These are phyloP conservation scores for Mycosphaerella arachidis DNA, from an alignment of 2,329 filamentous ascomycete species.

Conservation along the genomic window DNA sequence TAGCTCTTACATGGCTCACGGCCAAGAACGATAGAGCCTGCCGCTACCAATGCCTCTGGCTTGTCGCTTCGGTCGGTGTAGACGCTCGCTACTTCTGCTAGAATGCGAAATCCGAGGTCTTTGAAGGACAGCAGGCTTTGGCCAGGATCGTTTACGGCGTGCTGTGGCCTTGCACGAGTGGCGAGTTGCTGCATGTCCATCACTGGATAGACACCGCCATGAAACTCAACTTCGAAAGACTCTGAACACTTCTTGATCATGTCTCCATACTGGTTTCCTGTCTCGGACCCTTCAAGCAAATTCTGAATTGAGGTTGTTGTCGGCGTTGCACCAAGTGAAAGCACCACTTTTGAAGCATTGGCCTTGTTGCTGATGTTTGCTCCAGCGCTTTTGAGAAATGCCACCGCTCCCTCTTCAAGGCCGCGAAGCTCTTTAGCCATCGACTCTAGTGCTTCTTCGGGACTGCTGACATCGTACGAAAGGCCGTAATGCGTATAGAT, in stretches of 20 bases:
- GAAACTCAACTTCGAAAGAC: slow-evolving; percentile 56
- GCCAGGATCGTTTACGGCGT: slow-evolving; percentile 24
- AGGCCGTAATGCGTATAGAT: slow-evolving; percentile 71
- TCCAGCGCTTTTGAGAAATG: slow-evolving; percentile 27
- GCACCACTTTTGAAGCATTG: slow-evolving; percentile 39
- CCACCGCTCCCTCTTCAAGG: slow-evolving; percentile 45
- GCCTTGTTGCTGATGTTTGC: slow-evolving; percentile 8
- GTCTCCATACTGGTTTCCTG: slow-evolving; percentile 30
- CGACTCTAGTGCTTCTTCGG: slow-evolving; percentile 55
- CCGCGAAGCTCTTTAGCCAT: slow-evolving; percentile 58
- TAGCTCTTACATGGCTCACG: slow-evolving; percentile 70
- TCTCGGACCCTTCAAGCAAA: slow-evolving; percentile 41
- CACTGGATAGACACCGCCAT: slow-evolving; percentile 71
- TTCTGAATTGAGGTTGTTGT: slow-evolving; percentile 66
- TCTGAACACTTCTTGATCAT: slow-evolving; percentile 36
- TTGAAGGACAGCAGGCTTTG: slow-evolving; percentile 40
- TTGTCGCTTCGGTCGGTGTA: slow-evolving; percentile 57
- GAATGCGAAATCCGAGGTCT: slow-evolving; percentile 62
- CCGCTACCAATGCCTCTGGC: slow-evolving; percentile 64
- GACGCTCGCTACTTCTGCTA: slow-evolving; percentile 67
- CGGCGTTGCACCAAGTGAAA: slow-evolving; percentile 74
- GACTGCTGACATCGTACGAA: slow-evolving; percentile 57
- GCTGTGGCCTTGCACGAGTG: slow-evolving; percentile 55
- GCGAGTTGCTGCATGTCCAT: slow-evolving; percentile 77
- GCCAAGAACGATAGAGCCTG: slow-evolving; percentile 65